Percentiles rank a stretch among this genome's conserved stretches.
phyloP scores from a whole-genome alignment of 208 protist genomes.

The Hexamita inflata region DNA sequence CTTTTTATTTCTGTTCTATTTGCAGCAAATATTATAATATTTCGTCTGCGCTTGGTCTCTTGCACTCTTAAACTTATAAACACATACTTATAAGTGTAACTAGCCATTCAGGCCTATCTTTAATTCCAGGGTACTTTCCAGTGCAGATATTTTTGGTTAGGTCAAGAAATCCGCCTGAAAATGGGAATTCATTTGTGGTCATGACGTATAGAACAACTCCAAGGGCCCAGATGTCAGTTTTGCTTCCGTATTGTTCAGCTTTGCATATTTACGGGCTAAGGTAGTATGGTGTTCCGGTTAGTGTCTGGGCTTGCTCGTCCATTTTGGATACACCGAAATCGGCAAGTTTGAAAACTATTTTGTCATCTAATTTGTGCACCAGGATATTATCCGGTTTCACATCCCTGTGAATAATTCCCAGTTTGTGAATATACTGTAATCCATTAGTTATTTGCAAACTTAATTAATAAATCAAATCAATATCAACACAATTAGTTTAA shows the following conservation, averaged over 20 bases:
- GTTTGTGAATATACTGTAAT: not conserved
- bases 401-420: slow-evolving; percentile 18
- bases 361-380: not conserved
- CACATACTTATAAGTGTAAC: no score
- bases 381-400: slow-evolving; percentile 16
- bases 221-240: slow-evolving; percentile 56
- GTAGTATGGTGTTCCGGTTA: slow-evolving; percentile 82
- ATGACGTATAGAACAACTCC: slow-evolving; percentile 31
- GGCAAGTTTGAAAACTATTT: slow-evolving; percentile 14
- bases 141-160: no score
- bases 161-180: no score
- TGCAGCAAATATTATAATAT: no score
- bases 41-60: no score
- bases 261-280: slow-evolving; percentile 77
- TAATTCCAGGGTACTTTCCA: no score
- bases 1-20: no score
- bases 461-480: slow-evolving; percentile 5
- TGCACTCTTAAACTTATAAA: no score
- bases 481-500: no score
- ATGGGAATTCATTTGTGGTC: no score
- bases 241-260: slow-evolving; percentile 73
- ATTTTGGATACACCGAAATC: slow-evolving; percentile 38
- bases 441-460: not conserved
- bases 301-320: slow-evolving; percentile 48
- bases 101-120: no score